These are phyloP conservation scores for Chlorencoelia australis DNA, from an alignment of 2,329 filamentous ascomycete genomes.

Conservation along the genomic window DNA sequence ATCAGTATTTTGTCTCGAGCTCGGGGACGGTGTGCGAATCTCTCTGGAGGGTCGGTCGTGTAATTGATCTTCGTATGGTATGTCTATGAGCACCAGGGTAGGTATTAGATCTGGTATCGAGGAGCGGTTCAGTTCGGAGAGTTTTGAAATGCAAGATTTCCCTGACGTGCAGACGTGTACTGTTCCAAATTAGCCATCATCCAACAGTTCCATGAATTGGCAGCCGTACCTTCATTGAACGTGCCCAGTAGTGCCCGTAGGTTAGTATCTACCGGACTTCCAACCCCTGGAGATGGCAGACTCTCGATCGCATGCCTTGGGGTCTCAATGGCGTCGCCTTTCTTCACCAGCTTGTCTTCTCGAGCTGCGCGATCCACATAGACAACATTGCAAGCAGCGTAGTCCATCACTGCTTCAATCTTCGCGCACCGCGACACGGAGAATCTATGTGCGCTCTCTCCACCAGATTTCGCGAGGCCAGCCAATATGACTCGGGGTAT, in stretches of 20 bases:
- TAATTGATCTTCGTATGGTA: conserved; percentile 33
- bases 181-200: conserved; percentile 26
- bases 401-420: conserved; percentile 29
- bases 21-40: conserved; percentile 25
- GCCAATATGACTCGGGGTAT: conserved; percentile 5
- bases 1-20: conserved; percentile 30
- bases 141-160: conserved; percentile 40
- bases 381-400: conserved; percentile 33
- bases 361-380: conserved; percentile 33
- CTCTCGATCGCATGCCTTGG: conserved; percentile 10
- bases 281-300: conserved; percentile 7
- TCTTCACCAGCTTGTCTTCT: conserved; percentile 29
- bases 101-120: conserved; percentile 37
- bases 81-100: conserved; percentile 45
- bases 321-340: conserved; percentile 22
- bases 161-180: conserved; percentile 44
- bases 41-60: conserved; percentile 24
- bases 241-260: conserved; percentile 38
- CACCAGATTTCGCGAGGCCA: conserved; percentile 11
- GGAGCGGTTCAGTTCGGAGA: conserved; percentile 40
- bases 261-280: conserved; percentile 35
- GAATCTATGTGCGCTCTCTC: conserved; percentile 15
- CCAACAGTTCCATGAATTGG: too few species aligned
- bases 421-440: conserved; percentile 22
- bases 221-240: conserved; percentile 39